Base-by-base conservation (phyloP, 75 land plant genomes). In the Azolla pinnata region DNA sequence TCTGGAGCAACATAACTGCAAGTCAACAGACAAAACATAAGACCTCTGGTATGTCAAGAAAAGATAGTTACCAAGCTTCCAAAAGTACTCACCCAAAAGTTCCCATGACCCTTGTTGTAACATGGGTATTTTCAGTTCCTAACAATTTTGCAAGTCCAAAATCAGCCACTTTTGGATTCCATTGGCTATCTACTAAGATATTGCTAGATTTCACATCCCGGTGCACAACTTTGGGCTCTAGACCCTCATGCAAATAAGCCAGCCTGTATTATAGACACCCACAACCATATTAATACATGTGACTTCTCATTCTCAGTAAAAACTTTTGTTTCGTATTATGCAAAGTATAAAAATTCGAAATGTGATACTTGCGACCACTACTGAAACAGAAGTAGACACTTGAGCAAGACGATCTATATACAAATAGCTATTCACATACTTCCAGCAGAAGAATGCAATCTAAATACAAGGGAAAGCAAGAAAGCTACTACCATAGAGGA, bases 141-240 rank as follows among this genome's bases (percentile, higher is more conserved):
- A 87, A 38, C 24, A 87, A 84, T 66, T 87, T 87, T 16, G 91
- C 91, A 25, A 87, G 77, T 26, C 91, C 91, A 73, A 87, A 87
- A 57, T 87, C 91, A 25, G 91, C 68, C 7, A 73, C 44, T 50
- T 73, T 67, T 4, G 73, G 65, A 66, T 73, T 73, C 29, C 49
- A 73, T 19, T 73, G 48, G 0, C 54, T 28, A 47, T 73, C 71
- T 24, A 24, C 48, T 2, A 61, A 21, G 12, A 85, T 88, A 61
- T 88, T 88, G 42, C 90, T 88, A 2, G 90, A 79, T 59, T 88
- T 88, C 31, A 88, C 71, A 68, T 88, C 95, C 1, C 86, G 79
- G 50, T 88, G 95, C n/a, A 88, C 95, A 64, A 88, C 95, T 69
- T 88, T 88, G 23, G 95, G 95, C 61, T 88, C 95, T 38, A 88